Base-by-base conservation (phyloP, 805 yeast species). In the Nakazawaea wickerhamii region DNA sequence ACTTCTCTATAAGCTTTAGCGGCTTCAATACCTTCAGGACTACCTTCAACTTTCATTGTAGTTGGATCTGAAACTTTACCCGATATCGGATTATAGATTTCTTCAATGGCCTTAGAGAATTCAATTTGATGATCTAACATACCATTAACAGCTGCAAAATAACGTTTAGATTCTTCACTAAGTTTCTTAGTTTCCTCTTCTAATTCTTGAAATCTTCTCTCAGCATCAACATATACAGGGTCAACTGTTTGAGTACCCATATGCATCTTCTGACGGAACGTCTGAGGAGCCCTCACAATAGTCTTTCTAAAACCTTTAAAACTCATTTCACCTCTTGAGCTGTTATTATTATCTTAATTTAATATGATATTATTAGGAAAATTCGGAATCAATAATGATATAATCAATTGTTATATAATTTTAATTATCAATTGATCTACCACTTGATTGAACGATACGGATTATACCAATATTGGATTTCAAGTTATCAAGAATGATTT, bases 21-120 rank as follows among this genome's bases (percentile, higher is more conserved):
- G 1, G 99, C 99, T 55, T 84, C 81, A 51, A 93, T 88, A 53
- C 98, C 99, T 41, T 93, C 95, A 3, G 97, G 97, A 57, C 90
- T 90, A 52, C 95, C 97, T 59, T 93, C 99, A 0, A 90, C 90
- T 36, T 79, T 75, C 2, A 87, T 63, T 6, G 93, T 77, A 57
- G 81, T 85, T 6, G 97, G 96, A 60, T 93, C 98, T 13, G 93
- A 80, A 59, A 85, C 70, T 48, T 89, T 80, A 33, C 99, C 99
- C 43, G 93, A 81, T 48, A 93, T 93, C 1, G 99, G 99, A 64
- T 91, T 88, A 68, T 89, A 93, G 47, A 93, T 84, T 58, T 90
- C 96, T 61, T 90, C 97, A 64, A 93, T 88, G 3, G 95, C 91
- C 56, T 83, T 84, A n/a, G 96, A 84, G 61, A 90, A 93, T 46